Evolutionary conservation across 202 grass and related monocot genomes (phyloP).

Genomic region (Brachypodium distachyon): DNA sequence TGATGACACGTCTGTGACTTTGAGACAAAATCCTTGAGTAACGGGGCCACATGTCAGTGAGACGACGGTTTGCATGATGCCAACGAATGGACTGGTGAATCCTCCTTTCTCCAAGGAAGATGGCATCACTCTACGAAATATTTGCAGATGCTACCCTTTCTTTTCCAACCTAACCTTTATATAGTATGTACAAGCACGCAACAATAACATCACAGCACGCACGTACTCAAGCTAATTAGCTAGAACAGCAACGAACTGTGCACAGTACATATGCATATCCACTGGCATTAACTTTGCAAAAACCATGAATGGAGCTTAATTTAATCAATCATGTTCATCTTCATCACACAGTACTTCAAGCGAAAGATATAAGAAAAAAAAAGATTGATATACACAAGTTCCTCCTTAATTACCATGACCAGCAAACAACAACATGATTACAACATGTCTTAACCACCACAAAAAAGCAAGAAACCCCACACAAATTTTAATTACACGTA

Average conservation of each 20-base stretch:
- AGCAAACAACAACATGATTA: slow-evolving; percentile 50
- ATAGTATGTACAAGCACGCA: too few species aligned
- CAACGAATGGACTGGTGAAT: neutral
- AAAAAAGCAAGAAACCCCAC: slow-evolving; percentile 29
- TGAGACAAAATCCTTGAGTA: too few species aligned
- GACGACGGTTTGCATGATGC: neutral
- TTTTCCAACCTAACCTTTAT: too few species aligned
- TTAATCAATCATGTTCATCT: neutral
- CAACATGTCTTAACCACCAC: slow-evolving; percentile 41
- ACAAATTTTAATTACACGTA: slow-evolving; percentile 51
- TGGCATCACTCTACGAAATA: too few species aligned
- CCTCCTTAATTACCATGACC: neutral
- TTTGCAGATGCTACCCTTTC: too few species aligned
- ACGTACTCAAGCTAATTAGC: too few species aligned
- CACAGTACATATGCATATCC: too few species aligned
- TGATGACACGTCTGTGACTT: too few species aligned
- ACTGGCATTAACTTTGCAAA: neutral
- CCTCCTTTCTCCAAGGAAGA: neutral
- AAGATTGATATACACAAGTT: slow-evolving; percentile 18
- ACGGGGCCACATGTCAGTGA: too few species aligned
- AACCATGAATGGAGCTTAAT: neutral
- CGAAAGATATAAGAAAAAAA: neutral
- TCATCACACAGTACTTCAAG: slow-evolving; percentile 9
- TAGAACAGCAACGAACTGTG: too few species aligned
- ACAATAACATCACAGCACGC: too few species aligned